These are phyloP conservation scores for Cladophialophora bantiana DNA, from an alignment of 2,329 filamentous ascomycete species.

Conservation along the genomic window DNA sequence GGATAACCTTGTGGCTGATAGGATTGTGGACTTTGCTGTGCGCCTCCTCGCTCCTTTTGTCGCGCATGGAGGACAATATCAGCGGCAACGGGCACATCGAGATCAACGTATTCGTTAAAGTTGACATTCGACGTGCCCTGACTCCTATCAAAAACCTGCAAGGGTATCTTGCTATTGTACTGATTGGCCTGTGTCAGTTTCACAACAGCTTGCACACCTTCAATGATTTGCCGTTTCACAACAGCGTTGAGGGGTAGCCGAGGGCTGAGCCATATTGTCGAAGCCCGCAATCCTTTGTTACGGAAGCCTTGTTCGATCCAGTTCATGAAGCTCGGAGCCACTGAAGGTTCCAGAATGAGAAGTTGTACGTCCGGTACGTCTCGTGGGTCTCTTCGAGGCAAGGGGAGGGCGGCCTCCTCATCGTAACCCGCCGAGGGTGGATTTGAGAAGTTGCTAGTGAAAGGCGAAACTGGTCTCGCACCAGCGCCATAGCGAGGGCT, in stretches of 20 bases:
- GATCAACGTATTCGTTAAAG: constrained; percentile 85
- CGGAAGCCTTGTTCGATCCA: constrained; percentile 83
- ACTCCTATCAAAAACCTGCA: constrained; percentile 85
- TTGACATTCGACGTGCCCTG: constrained; percentile 75
- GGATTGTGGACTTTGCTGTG: constrained; percentile 43
- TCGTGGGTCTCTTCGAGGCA: constrained; percentile 74
- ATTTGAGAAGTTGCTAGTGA: constrained; percentile 67
- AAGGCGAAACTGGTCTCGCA: constrained; percentile 70
- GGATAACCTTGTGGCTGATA: constrained; percentile 45
- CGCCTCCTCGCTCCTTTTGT: constrained; percentile 48
- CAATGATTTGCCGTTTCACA: constrained; percentile 83
- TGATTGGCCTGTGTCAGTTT: constrained; percentile 76
- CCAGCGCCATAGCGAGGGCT: constrained; percentile 53
- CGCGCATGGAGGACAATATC: constrained; percentile 81
- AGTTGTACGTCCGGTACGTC: constrained; percentile 91
- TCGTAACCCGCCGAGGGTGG: constrained; percentile 68
- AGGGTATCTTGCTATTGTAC: constrained; percentile 72
- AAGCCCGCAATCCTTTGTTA: constrained; percentile 73
- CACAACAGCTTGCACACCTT: constrained; percentile 86
- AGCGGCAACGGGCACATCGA: constrained; percentile 78
- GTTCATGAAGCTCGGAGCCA: constrained; percentile 72
- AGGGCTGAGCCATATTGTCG: constrained; percentile 80
- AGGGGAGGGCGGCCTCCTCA: constrained; percentile 70
- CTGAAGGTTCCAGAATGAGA: constrained; percentile 69
- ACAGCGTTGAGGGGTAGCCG: constrained; percentile 78